Conservation (phyloP, 352 stramenopile species). For the Plasmopara muralis region DNA sequence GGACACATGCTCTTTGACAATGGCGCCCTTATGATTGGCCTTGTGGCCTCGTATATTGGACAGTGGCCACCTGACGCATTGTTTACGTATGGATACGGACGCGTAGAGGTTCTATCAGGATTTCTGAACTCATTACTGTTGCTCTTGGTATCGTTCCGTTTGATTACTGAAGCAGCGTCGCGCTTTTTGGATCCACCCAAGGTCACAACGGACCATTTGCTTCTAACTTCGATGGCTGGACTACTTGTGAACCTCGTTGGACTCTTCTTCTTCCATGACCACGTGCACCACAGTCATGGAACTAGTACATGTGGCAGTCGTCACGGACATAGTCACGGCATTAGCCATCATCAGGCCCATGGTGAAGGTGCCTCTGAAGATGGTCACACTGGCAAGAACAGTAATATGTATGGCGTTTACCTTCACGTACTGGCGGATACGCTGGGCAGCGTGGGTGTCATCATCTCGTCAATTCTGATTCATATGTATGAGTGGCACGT, state of each 20-base stretch:
- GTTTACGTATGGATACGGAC: constrained; percentile 83
- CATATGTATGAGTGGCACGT: constrained; percentile 78
- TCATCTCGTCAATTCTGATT: constrained; percentile 83
- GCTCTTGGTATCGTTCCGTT: constrained; percentile 74
- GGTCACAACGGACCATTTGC: constrained; percentile 75
- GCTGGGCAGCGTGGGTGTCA: constrained; percentile 84
- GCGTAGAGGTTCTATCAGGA: constrained; percentile 80
- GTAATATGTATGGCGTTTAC: constrained; percentile 89
- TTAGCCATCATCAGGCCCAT: constrained; percentile 46
- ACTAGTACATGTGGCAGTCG: constrained; percentile 24
- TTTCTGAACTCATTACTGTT: constrained; percentile 85
- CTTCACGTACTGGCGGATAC: constrained; percentile 87
- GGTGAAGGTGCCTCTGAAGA: constrained; percentile 34
- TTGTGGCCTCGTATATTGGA: constrained; percentile 78
- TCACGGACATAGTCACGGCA: constrained; percentile 58
- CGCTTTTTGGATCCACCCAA: constrained; percentile 71
- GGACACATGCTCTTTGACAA: constrained; percentile 90
- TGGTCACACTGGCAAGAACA: constrained; percentile 40
- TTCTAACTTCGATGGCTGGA: constrained; percentile 78
- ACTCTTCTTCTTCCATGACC: constrained; percentile 87
- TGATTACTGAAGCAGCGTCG: constrained; percentile 73
- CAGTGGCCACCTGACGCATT: constrained; percentile 56
- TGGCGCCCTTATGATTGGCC: constrained; percentile 72
- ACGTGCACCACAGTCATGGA: constrained; percentile 68
- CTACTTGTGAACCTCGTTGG: constrained; percentile 84